Conservation (phyloP, 192 early-diverging fungal genomes). For the Coemansia sp. region DNA sequence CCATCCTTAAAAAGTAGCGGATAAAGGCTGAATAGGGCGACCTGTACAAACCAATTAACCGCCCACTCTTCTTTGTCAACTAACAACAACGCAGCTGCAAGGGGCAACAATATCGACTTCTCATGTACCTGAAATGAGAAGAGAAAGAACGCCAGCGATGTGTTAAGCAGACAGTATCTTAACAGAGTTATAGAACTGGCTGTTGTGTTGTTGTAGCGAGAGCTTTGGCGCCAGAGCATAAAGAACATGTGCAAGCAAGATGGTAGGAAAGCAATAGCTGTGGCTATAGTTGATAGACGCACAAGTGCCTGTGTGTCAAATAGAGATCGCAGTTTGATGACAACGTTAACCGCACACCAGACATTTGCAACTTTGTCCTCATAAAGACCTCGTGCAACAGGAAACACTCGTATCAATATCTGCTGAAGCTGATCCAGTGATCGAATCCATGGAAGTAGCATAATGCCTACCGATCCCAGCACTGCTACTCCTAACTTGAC, state of each 20-base stretch:
- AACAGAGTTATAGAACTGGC: constrained; percentile 42
- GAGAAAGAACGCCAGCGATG: constrained; percentile 88
- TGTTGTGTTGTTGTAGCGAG: neutral
- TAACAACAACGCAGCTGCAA: constrained; percentile 73
- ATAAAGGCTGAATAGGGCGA: constrained; percentile 87
- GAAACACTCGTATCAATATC: constrained; percentile 84
- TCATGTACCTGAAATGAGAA: constrained; percentile 99
- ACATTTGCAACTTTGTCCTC: constrained; percentile 99
- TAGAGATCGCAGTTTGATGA: constrained; percentile 75
- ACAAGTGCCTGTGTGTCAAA: constrained; percentile 63
- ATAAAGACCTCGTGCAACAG: constrained; percentile 88
- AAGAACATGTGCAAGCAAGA: constrained; percentile 66
- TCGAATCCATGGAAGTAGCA: constrained; percentile 70
- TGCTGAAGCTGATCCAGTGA: constrained; percentile 66
- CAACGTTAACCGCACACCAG: constrained; percentile 90
- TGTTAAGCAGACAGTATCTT: constrained; percentile 70
- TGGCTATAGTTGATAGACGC: constrained; percentile 66
- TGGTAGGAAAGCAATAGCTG: constrained; percentile 70
- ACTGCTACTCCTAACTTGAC: constrained; percentile 73
- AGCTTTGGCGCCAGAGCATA: constrained; percentile 39
- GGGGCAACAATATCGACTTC: constrained; percentile 89
- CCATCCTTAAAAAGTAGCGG: constrained; percentile 80
- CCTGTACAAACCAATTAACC: constrained; percentile 68
- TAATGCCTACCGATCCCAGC: constrained; percentile 62
- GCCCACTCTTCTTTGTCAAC: constrained; percentile 66